Base-by-base conservation (phyloP, 148 eudicot species). In the Rhododendron vialii region DNA sequence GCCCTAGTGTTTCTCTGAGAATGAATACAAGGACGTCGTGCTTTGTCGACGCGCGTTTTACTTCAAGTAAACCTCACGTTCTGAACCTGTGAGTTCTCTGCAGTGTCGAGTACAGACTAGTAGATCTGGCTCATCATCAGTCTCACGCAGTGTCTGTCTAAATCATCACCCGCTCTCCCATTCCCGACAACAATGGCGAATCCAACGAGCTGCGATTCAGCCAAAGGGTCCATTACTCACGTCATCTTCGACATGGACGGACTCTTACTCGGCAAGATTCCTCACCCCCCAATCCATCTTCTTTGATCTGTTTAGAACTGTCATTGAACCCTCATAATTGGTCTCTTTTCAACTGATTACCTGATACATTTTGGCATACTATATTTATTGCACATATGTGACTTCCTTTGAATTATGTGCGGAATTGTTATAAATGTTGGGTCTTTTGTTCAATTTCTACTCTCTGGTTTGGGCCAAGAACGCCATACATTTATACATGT, bases 231-330 rank as follows among this genome's bases (percentile, higher is more conserved):
- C 13, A 91, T 95, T 87, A 93, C 94, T 78, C 98, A 93, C 78
- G 95, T 95, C 63, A 92, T 95, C 59, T 95, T 95, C 85, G 98
- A 95, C 90, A 95, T 95, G 98, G 98, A 95, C 86, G 98, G 98
- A 80, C 96, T 95, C 51, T 87, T 95, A 87, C 89, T 95, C 41
- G 98, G 98, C 93, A 89, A 14, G 22, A 4, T 33, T 81, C 65
- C 67, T 82, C 45, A 41, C 28, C 48, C 51, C 18, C 15, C 12
- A 41, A 4, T 61, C 26, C 45, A 20, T 30, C 18, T 65, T 12
- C 36, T 67, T 67, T 82, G 65, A n/a, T 28, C 20, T 12, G 18
- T 67, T 9, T 43, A 45, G 2, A 59, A 76, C 26, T 15, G 13
- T 50, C 80, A 48, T 71, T 33, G 57, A 78, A 14, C 17, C 43